phyloP scores from a whole-genome alignment of 257 asterid genomes.

The Hygrophila difformis region DNA sequence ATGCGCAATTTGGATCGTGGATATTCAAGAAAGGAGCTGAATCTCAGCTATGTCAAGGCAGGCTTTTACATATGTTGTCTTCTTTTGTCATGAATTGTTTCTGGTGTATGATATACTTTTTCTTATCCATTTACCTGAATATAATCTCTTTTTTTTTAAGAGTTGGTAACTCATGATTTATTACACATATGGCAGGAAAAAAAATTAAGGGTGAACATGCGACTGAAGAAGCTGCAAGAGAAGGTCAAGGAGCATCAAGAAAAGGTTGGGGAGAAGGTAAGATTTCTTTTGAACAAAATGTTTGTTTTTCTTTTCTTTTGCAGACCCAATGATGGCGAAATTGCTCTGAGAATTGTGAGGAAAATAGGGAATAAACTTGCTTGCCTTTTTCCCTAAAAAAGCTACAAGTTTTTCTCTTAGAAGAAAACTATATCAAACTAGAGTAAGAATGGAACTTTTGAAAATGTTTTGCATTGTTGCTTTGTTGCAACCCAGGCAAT shows the following conservation, averaged over 20 bases:
- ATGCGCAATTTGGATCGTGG: conserved; percentile 83
- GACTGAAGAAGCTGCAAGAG: conserved; percentile 61
- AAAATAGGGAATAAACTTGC: too few relatives aligned
- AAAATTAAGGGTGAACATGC: conserved; percentile 59
- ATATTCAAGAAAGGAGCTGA: conserved; percentile 66
- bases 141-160: not conserved
- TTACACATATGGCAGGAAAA: conserved; percentile 41
- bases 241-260: conserved; percentile 75
- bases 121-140: not conserved
- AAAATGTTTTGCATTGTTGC: too few relatives aligned
- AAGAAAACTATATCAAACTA: too few relatives aligned
- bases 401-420: too few relatives aligned
- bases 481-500: too few relatives aligned
- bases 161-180: conserved; percentile 12
- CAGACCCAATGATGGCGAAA: too few relatives aligned
- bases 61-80: conserved; percentile 4
- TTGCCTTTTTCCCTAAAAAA: too few relatives aligned
- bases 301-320: not conserved
- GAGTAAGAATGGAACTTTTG: too few relatives aligned
- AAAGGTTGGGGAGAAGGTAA: conserved; percentile 74
- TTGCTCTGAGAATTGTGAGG: too few relatives aligned
- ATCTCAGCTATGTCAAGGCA: conserved; percentile 65
- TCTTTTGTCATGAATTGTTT: conserved; percentile 12
- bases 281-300: conserved; percentile 7
- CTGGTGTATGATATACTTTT: not conserved